These are phyloP conservation scores for Rheum nobile DNA, from an alignment of 148 eudicot species.

Conservation along the genomic window DNA sequence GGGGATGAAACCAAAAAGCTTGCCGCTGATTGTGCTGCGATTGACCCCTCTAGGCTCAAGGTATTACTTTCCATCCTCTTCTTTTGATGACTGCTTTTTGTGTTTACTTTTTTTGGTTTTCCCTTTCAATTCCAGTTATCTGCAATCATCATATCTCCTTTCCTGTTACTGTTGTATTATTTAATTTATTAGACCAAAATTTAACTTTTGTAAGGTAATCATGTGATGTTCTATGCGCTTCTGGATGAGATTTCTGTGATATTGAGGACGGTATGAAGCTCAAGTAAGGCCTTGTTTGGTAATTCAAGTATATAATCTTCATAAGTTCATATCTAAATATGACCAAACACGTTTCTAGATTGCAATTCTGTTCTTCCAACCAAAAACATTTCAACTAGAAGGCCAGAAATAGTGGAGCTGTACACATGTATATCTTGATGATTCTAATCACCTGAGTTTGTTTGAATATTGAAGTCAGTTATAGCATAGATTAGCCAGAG, in stretches of 20 bases:
- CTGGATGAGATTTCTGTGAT: neutral
- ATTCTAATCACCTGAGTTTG: no score
- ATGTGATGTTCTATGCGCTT: neutral
- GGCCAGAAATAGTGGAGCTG: no score
- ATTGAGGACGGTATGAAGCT: neutral
- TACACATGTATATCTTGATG: no score
- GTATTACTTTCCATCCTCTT: slow-evolving; percentile 14
- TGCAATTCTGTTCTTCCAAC: no score
- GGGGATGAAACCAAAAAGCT: slow-evolving; percentile 6
- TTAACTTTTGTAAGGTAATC: neutral
- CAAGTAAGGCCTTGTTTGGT: neutral
- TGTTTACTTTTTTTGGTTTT: neutral
- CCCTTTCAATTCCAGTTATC: neutral
- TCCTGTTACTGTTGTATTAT: neutral
- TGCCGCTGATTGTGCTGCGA: slow-evolving; percentile 20
- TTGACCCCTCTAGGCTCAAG: slow-evolving; percentile 59
- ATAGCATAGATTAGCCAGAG: neutral
- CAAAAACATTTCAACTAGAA: no score
- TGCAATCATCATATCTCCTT: neutral
- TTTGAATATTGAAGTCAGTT: no score
- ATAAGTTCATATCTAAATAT: no score
- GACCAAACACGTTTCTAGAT: no score
- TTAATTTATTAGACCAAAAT: neutral
- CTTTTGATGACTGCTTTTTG: neutral
- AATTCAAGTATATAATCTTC: no score